Conservation (phyloP, 2,329 filamentous ascomycete species). For the Hypoxylon rubiginosum region DNA sequence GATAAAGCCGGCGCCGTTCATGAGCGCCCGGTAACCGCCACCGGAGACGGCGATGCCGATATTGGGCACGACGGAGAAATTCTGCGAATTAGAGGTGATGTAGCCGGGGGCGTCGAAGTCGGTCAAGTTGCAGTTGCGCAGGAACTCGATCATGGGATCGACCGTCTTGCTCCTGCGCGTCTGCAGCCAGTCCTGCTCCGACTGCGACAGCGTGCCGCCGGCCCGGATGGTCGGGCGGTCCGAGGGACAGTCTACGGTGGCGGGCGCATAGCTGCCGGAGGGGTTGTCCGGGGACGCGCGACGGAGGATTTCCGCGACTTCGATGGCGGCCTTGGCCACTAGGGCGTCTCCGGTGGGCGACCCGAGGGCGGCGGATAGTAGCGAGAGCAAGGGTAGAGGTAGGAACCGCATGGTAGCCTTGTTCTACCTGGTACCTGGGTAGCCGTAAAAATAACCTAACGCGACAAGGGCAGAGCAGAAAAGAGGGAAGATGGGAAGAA, state of each 20-base stretch:
- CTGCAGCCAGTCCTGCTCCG: constrained; percentile 81
- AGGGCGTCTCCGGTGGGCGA: constrained; percentile 37
- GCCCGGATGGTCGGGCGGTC: constrained; percentile 76
- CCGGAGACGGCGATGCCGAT: constrained; percentile 78
- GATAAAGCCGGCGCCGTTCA: constrained; percentile 77
- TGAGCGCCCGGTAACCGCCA: constrained; percentile 78
- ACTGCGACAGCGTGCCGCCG: constrained; percentile 72
- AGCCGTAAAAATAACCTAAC: neutral
- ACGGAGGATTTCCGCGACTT: constrained; percentile 31
- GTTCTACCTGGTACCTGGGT: too few species aligned
- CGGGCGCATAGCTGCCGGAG: constrained; percentile 77
- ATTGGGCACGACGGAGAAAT: constrained; percentile 65
- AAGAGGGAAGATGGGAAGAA: neutral
- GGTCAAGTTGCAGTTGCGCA: constrained; percentile 79
- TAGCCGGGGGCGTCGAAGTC: constrained; percentile 73
- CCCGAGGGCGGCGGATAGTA: constrained; percentile 45
- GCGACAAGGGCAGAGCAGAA: neutral
- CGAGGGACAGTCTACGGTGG: constrained; percentile 75
- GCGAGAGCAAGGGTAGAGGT: constrained; percentile 44
- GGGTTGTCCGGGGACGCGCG: constrained; percentile 57
- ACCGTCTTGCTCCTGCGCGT: constrained; percentile 80
- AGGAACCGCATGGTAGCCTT: constrained; percentile 42
- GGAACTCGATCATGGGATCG: constrained; percentile 79
- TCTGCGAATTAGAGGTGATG: constrained; percentile 74
- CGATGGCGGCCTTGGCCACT: constrained; percentile 19